phyloP scores from a whole-genome alignment of 257 asterid genomes.

The Eustoma russellianum region DNA sequence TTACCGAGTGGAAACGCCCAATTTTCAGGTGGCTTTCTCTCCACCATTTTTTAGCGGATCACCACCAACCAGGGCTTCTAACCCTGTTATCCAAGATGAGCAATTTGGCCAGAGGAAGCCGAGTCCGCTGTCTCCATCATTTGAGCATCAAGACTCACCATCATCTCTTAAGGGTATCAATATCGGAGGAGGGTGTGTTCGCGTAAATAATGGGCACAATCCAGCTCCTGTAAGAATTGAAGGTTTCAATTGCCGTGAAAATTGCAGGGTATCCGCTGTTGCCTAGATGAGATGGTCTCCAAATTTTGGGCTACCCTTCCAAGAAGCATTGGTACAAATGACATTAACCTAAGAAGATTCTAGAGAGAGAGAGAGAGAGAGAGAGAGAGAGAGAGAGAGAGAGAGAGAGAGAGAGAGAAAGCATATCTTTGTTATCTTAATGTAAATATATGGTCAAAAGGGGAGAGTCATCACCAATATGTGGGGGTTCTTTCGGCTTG shows the following conservation, averaged over 20 bases:
- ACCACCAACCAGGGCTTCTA: constrained; percentile 15
- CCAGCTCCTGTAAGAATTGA: constrained; percentile 48
- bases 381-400: background rate
- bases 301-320: background rate
- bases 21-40: constrained; percentile 10
- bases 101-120: constrained; percentile 27
- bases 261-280: constrained; percentile 39
- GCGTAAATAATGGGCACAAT: constrained; percentile 28
- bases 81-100: constrained; percentile 37
- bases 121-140: constrained; percentile 26
- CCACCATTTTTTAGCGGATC: constrained; percentile 17
- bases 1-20: constrained; percentile 8
- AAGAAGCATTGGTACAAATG: constrained; percentile 3
- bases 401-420: background rate
- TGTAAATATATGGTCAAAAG: constrained; percentile 10
- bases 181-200: constrained; percentile 33
- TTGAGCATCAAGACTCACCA: constrained; percentile 16
- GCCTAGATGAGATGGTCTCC: constrained; percentile 17
- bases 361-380: background rate
- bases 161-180: constrained; percentile 18
- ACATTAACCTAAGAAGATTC: constrained; percentile 2
- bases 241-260: constrained; percentile 53
- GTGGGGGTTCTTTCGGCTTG: constrained; percentile 14
- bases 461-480: constrained; percentile 1
- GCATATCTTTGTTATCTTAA: background rate